Evolutionary conservation across 2,329 filamentous ascomycete genomes (phyloP).

Genomic region (Botrytis porri): DNA sequence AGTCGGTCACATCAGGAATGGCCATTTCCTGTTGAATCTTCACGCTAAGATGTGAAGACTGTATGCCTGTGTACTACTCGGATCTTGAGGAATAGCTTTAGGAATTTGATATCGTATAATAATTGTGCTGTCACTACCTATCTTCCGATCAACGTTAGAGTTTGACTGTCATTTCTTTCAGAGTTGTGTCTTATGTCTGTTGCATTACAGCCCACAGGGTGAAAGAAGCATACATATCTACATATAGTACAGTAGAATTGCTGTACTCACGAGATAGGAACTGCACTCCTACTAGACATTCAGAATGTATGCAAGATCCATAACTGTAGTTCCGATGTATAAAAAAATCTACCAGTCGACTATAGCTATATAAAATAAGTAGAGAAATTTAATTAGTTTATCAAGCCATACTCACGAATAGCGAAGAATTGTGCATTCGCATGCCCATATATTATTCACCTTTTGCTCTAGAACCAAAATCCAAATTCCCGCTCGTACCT

Average conservation of each 20-base stretch:
- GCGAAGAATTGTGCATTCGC: too few relatives aligned
- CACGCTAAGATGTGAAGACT: neutral
- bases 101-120: neutral
- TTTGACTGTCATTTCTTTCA: neutral
- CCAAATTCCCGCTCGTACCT: rapidly evolving
- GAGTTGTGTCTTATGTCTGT: neutral
- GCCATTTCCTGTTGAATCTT: neutral
- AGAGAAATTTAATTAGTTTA: neutral
- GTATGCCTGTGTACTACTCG: neutral
- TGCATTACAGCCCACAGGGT: neutral
- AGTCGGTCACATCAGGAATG: neutral
- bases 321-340: too few relatives aligned
- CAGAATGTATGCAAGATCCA: neutral
- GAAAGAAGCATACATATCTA: neutral
- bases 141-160: neutral
- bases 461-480: neutral
- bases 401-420: neutral
- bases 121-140: neutral
- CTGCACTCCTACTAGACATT: neutral
- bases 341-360: too few relatives aligned
- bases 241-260: neutral
- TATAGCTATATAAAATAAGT: too few relatives aligned
- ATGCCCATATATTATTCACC: too few relatives aligned
- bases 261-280: neutral
- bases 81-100: neutral